Evolutionary conservation across 1,284 basidiomycete species (phyloP), one percentile per base, ranked within the genome.

Genomic region (Melampsora americana): DNA sequence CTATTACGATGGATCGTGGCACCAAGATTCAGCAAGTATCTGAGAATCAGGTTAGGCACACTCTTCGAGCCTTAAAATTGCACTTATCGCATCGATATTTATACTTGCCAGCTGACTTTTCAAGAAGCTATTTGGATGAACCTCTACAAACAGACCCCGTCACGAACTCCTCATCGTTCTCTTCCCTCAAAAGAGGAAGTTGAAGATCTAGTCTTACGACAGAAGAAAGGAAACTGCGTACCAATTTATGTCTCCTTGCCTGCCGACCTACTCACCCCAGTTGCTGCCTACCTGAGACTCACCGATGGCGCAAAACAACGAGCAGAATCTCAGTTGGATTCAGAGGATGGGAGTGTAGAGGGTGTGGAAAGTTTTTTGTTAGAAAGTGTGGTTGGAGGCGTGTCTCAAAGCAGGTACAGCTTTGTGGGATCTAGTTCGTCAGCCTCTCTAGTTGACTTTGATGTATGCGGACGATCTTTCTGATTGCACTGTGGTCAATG

Each of bases 181-280:
- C 46, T 59, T 32, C 71, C 71, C 9, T 66, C 46, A n/a, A 39
- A 50, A 59, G 64, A 74, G 28, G 62, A 53, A 39, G 71, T 66
- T 26, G 44, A 44, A 30, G 50, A 74, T 44, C 71, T 74, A 2
- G 59, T 74, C 23, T 32, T 77, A 18, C 86, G 87, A 65, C 89
- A 92, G 83, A 90, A 91, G 83, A 85, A 84, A 74, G 93, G 94
- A 82, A 95, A 95, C 82, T 93, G 91, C 81, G 88, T 99, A 56
- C 95, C 95, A 20, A 88, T 99, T 79, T 99, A 90, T 84, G 87
- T 95, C 77, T 90, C 95, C 80, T 86, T 99, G 9, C 93, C 96
- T 30, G 94, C 94, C 74, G 96, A 99, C 83, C 89, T 98, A 77
- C 87, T 99, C 78, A 99, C 96, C 16, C 96, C 96, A 83, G 95